Percentiles rank a stretch among this genome's conserved stretches.
phyloP scores from a whole-genome alignment of 192 early-diverging fungal species.

The Helicostylum pulchrum region DNA sequence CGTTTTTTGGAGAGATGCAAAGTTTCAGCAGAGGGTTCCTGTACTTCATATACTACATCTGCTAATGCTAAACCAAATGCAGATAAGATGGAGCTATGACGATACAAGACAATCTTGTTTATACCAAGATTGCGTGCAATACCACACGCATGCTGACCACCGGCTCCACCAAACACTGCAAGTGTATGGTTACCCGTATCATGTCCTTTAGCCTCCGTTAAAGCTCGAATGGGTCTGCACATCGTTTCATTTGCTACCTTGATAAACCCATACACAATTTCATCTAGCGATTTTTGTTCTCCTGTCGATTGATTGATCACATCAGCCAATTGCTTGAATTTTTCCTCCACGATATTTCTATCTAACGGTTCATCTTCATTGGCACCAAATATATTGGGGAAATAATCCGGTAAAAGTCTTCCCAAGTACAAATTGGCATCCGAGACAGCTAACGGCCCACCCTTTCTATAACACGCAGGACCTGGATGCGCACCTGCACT shows the following conservation, averaged over 20 bases:
- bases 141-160: constrained; percentile 94
- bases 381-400: constrained; percentile 93
- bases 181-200: constrained; percentile 80
- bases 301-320: constrained; percentile 59
- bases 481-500: constrained; percentile 94
- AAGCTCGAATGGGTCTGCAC: constrained; percentile 89
- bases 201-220: constrained; percentile 92
- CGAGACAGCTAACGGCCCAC: constrained; percentile 90
- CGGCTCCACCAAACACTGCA: constrained; percentile 94
- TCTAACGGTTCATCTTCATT: constrained; percentile 82
- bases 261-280: constrained; percentile 91
- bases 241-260: constrained; percentile 96
- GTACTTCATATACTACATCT: constrained; percentile 89
- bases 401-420: constrained; percentile 78
- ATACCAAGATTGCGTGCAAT: constrained; percentile 89
- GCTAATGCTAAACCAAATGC: constrained; percentile 89
- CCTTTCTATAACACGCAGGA: constrained; percentile 91
- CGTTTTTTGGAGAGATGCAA: constrained; percentile 28
- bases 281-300: constrained; percentile 68
- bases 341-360: constrained; percentile 49
- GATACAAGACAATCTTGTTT: constrained; percentile 79
- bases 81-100: constrained; percentile 87
- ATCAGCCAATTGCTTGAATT: constrained; percentile 64
- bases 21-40: constrained; percentile 69
- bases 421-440: constrained; percentile 93